Conservation (phyloP, 2,329 filamentous ascomycete species). For the Alternaria viburni region DNA sequence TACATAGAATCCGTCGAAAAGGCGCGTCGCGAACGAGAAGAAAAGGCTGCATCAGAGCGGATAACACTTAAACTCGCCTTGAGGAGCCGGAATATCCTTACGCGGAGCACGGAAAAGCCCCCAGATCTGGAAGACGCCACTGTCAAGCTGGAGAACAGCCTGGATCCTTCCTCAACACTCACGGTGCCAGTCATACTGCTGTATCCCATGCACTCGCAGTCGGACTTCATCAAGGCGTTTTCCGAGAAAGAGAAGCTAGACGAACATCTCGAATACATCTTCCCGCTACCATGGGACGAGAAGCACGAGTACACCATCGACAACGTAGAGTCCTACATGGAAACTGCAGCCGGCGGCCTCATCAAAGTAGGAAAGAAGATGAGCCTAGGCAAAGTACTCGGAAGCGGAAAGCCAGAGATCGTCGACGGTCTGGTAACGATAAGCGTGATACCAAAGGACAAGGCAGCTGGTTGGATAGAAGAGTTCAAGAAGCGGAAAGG, state of each 20-base stretch:
- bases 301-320: slow-evolving; percentile 68
- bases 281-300: slow-evolving; percentile 87
- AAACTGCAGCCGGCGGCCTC: slow-evolving; percentile 78
- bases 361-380: slow-evolving; percentile 91
- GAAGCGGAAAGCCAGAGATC: slow-evolving; percentile 79
- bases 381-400: slow-evolving; percentile 74
- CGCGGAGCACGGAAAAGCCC: slow-evolving; percentile 70
- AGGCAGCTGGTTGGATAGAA: slow-evolving; percentile 76
- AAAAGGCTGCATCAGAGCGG: slow-evolving; percentile 62
- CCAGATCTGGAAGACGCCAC: slow-evolving; percentile 88
- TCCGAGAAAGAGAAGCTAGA: slow-evolving; percentile 75
- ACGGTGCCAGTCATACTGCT: slow-evolving; percentile 81
- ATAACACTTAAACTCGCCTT: slow-evolving; percentile 61
- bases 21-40: slow-evolving; percentile 63
- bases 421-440: slow-evolving; percentile 85
- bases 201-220: slow-evolving; percentile 82
- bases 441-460: slow-evolving; percentile 76
- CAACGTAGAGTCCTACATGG: slow-evolving; percentile 85
- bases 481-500: slow-evolving; percentile 78
- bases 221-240: slow-evolving; percentile 90
- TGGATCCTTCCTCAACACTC: slow-evolving; percentile 74
- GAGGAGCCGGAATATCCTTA: slow-evolving; percentile 72
- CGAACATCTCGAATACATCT: slow-evolving; percentile 82
- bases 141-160: slow-evolving; percentile 72
- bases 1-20: slow-evolving; percentile 63